Base-by-base conservation (phyloP, 2,329 filamentous ascomycete species). In the Phyllosticta capitalensis region DNA sequence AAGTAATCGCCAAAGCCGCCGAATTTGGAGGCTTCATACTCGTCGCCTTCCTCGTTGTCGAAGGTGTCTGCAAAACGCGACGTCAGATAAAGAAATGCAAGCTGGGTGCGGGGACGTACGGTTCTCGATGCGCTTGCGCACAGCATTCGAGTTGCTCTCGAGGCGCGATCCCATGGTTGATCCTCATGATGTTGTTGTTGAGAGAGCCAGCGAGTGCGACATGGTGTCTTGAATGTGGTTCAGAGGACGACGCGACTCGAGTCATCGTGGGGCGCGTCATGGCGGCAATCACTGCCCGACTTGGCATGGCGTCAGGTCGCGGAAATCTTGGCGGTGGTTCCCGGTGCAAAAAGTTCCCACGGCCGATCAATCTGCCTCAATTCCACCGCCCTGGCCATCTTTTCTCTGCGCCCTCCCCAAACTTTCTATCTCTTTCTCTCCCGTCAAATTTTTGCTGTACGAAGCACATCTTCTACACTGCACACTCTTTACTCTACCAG, bases 1-100 rank as follows among this genome's bases (percentile, higher is more conserved):
- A 96, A 95, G 73, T 97, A 99, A 69, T 97, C 92, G 22, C 80
- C 75, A 67, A 97, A 95, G 9, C 92, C 92, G 24, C 90, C 90
- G 72, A 97, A 99, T 56, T 83, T 83, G 63, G 91, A 96, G 1
- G 80, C 83, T 61, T 87, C 85, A 72, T 99, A 99, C 72, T 99
- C 95, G 61, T 97, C 92, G 60, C 94, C 92, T 22, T 82, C 82
- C 70, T 96, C 91, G 67, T 88, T 81, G 1, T 86, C 79, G 71
- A 96, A 97, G 1, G 79, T 82, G 73, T 96, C 76, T 78, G 65
- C 59, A 22, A 14, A 28, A 52, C 52, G 56, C 55, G 63, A 58
- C 65, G 61, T 33, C 33, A 60, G 58, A 38, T 2, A 21, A 12
- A 2, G 45, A 17, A 7, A 17, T 52, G 38, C 9, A 55, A 21